These are phyloP conservation scores for Populus pruinosa DNA, from an alignment of 345 rosid species.

Conservation along the genomic window DNA sequence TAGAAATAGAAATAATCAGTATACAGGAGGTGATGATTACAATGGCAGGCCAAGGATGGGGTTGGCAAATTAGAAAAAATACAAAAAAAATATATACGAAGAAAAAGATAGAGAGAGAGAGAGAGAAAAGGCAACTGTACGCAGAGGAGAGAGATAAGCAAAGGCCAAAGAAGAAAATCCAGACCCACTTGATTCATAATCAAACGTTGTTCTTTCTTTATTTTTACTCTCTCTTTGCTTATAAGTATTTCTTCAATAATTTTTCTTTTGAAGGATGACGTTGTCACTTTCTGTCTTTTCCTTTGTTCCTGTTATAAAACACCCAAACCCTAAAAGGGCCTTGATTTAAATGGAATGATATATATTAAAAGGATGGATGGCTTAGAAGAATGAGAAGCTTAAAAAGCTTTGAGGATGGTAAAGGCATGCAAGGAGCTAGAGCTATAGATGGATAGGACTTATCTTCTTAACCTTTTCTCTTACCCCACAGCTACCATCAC, in stretches of 20 bases:
- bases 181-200: constrained; percentile 20
- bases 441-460: constrained; percentile 1
- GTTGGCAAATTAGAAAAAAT: constrained; percentile 18
- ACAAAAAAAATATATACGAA: background rate
- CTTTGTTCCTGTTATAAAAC: constrained; percentile 49
- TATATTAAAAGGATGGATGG: constrained; percentile 29
- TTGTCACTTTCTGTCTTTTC: constrained; percentile 46
- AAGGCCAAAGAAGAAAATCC: background rate
- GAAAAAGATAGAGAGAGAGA: constrained; percentile 10
- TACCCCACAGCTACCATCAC: constrained; percentile 35
- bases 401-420: constrained; percentile 18
- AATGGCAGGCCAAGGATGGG: constrained; percentile 45
- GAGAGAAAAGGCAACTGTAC: constrained; percentile 11
- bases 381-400: constrained; percentile 20
- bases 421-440: constrained; percentile 16
- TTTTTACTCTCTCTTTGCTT: constrained; percentile 2
- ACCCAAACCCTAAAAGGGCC: constrained; percentile 58
- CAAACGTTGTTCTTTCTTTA: background rate
- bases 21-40: constrained; percentile 62
- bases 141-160: background rate
- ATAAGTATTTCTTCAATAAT: constrained; percentile 5
- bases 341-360: constrained; percentile 43
- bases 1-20: constrained; percentile 14
- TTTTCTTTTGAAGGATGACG: constrained; percentile 33
- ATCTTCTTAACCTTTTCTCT: constrained; percentile 29